Conservation (phyloP, 2,329 filamentous ascomycete species). For the Cordyceps tenuipes region DNA sequence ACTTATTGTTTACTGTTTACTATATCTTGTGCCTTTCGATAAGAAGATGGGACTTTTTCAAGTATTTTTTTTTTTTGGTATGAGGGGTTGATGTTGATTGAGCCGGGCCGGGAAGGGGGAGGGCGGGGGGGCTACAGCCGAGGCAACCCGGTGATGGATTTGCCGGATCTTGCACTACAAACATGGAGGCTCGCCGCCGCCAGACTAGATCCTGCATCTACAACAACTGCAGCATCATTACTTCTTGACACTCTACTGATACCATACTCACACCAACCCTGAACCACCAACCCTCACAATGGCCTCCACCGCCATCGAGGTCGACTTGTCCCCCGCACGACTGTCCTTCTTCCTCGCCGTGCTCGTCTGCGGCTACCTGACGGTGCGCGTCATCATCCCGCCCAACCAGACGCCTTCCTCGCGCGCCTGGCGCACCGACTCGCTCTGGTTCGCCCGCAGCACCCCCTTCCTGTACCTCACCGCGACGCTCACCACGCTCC, state of each 20-base stretch:
- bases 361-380: background rate
- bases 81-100: too few species aligned
- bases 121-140: too few species aligned
- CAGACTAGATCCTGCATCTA: background rate
- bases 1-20: too few species aligned
- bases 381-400: background rate
- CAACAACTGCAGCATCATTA: background rate
- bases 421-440: conserved; percentile 3
- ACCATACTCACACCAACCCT: too few species aligned
- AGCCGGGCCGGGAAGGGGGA: too few species aligned
- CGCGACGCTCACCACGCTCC: background rate
- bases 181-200: background rate
- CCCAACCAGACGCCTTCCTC: conserved; percentile 2
- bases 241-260: too few species aligned
- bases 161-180: background rate
- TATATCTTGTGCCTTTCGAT: too few species aligned
- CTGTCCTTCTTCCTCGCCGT: background rate
- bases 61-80: too few species aligned
- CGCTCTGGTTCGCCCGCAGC: background rate
- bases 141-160: background rate
- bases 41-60: too few species aligned
- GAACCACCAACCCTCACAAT: background rate
- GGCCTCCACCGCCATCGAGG: background rate
- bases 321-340: background rate
- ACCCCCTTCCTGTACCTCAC: background rate